These are phyloP conservation scores for Saturnispora gosingensis DNA, from an alignment of 805 yeast species.

Conservation along the genomic window DNA sequence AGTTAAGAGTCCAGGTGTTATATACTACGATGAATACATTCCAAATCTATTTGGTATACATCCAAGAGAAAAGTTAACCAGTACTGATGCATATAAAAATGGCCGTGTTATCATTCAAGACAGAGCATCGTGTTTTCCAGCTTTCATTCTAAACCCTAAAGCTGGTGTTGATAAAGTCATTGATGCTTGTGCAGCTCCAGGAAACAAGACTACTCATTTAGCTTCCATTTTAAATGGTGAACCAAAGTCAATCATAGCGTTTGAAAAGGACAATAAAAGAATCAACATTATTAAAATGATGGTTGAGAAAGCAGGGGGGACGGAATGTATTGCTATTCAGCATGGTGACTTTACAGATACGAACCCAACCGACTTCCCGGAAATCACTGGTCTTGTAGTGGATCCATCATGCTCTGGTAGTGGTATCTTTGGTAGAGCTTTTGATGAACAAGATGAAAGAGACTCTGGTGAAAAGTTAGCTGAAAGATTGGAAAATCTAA, in stretches of 20 bases:
- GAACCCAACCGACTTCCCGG: constrained; percentile 47
- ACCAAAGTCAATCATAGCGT: constrained; percentile 56
- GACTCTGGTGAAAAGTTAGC: constrained; percentile 30
- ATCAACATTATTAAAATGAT: constrained; percentile 62
- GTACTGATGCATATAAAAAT: constrained; percentile 54
- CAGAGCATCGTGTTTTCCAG: constrained; percentile 95
- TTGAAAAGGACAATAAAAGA: constrained; percentile 75
- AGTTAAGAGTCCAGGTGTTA: constrained; percentile 36
- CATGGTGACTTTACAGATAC: constrained; percentile 55
- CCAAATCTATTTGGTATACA: constrained; percentile 76
- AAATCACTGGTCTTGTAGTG: constrained; percentile 73
- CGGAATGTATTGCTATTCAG: constrained; percentile 32
- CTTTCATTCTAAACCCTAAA: constrained; percentile 59
- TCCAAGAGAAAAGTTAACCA: constrained; percentile 62
- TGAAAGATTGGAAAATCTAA: constrained; percentile 61
- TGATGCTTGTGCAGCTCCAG: constrained; percentile 98
- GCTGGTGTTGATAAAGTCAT: constrained; percentile 53
- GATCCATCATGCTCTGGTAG: constrained; percentile 98
- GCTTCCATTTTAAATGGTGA: constrained; percentile 51
- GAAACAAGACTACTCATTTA: constrained; percentile 90
- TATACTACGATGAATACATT: constrained; percentile 65
- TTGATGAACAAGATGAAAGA: constrained; percentile 41
- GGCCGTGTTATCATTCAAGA: constrained; percentile 91
- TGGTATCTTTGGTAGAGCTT: constrained; percentile 89
- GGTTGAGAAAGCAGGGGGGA: constrained; percentile 71